Evolutionary conservation across 768 basidiomycete genomes (phyloP), one percentile per base, ranked within the genome.

Genomic region (Russula olivacea): DNA sequence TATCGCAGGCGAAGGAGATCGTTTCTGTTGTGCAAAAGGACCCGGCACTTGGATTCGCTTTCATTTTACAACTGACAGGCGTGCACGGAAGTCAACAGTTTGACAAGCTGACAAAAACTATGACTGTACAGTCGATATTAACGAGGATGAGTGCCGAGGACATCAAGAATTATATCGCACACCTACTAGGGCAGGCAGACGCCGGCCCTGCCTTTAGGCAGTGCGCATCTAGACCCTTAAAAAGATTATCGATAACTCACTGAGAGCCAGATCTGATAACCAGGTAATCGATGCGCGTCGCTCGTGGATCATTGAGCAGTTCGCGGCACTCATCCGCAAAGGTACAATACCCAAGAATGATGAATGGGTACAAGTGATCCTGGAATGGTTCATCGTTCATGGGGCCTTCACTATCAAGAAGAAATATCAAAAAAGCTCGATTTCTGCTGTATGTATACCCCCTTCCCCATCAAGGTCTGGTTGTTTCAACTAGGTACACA

Each of bases 21-120:
- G 90, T 91, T 68, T 73, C 78, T 3, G 83, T 89, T 47, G 88
- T 92, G 23, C 81, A 88, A 69, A 76, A 80, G 54, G 86, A 91
- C 70, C 90, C 93, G 1, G 81, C 83, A 14, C 80, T 89, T 45
- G 94, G 92, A 4, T 91, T 96, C 69, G 82, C 92, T 8, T 76
- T 98, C 45, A 85, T 99, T 69, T 76, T 92, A 38, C 88, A 92
- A 70, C 76, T 98, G 28, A 90, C 92, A 1, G 91, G 91, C 21
- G 80, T 84, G 54, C 79, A 96, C 71, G 93, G 93, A 11, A 87
- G 81, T 69, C 83, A 86, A 61, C 89, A 93, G 72, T 99, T 98
- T 69, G 96, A 99, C 75, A 88, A 83, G 73, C 73, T 96, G 61
- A 96, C 95, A 12, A 89, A 85, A 73, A 95, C 95, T 10, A 97